Base-by-base conservation (phyloP, 768 basidiomycete species). In the Phallus indusiatus region DNA sequence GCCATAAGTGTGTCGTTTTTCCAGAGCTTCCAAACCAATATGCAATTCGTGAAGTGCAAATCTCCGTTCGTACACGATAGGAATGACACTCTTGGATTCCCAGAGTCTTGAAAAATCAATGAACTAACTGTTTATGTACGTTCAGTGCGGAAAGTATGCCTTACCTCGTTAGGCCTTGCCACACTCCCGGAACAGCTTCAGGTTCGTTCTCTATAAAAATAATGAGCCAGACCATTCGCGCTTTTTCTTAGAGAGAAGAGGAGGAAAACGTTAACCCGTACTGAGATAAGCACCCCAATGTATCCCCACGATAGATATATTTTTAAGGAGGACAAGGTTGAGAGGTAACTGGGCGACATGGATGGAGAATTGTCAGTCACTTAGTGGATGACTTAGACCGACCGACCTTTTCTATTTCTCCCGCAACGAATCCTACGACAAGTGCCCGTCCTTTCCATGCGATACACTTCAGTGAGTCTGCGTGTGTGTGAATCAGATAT, bases 381-480 rank as follows among this genome's bases (percentile, higher is more conserved):
- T 71, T 16, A 12, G 17, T 8, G 7, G 35, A 37, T 24, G 3
- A 62, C 11, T 22, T 51, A 10, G 42, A 22, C 28, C n/a, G n/a
- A 57, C 68, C 10, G 53, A 88, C 86, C 76, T 91, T 90, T 70
- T 94, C 91, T 56, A 95, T 91, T 12, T 77, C 71, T 3, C 90
- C 90, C 7, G 80, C 88, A 3, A 88, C 91, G 70, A 94, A 98
- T 6, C 95, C 96, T 54, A 99, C 85, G n/a, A 98, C 88, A 11
- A 99, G 66, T 1, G 88, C 85, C 14, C 95, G 81, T 0, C 94
- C 93, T 69, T 94, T 94, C 85, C 94, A 97, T 0, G 88, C 89
- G 59, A 94, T 90, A 69, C 93, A 95, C 69, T 94, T 98, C 59
- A 97, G 68, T 51, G 80, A 86, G 69, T 91, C 93, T 90, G 49